Evolutionary conservation across 2,329 filamentous ascomycete genomes (phyloP), one percentile per base, ranked within the genome.

Genomic region (Cercospora sp.): DNA sequence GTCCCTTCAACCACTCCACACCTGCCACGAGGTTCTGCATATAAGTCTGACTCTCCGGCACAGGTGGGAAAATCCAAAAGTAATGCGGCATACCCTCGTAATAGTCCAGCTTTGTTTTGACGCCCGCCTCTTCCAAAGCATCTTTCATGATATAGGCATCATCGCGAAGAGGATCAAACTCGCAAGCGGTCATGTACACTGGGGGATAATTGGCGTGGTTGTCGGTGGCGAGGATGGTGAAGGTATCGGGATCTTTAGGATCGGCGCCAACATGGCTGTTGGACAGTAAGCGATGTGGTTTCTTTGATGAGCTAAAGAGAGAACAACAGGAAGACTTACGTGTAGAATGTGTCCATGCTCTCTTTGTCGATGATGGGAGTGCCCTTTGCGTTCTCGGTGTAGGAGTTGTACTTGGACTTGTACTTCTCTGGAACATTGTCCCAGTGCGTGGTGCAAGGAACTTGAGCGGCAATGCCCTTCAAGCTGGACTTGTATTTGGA

Each of bases 131-230:
- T 31, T 81, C 77, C 69, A 87, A 71, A 2, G 82, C 73, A 57
- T 78, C 75, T 73, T 86, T 84, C 72, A 86, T 86, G 0, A 86
- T 80, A 33, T 86, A 69, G 0, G 77, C 82, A 66, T 86, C 85
- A 68, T 87, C 85, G 7, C 85, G 75, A 4, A 84, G 69, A 0
- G 82, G 81, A 72, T 87, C 85, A 60, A 83, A 71, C n/a, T 84
- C 84, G 68, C 80, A 82, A 1, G 84, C 77, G 68, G 85, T 82
- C 5, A 87, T 77, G 72, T 85, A 86, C 0, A 82, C 79, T 1
- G 78, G 79, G 3, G 84, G 84, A 28, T 84, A 76, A 28, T 75
- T 71, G 60, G 67, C 68, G 62, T 73, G 72, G 5, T 71, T 72
- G 5, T 72, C 70, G 16, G 60, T 65, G 1, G 71, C 70, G 2